Evolutionary conservation across 306 rosid genomes (phyloP).

Genomic region (Lagenaria siceraria): DNA sequence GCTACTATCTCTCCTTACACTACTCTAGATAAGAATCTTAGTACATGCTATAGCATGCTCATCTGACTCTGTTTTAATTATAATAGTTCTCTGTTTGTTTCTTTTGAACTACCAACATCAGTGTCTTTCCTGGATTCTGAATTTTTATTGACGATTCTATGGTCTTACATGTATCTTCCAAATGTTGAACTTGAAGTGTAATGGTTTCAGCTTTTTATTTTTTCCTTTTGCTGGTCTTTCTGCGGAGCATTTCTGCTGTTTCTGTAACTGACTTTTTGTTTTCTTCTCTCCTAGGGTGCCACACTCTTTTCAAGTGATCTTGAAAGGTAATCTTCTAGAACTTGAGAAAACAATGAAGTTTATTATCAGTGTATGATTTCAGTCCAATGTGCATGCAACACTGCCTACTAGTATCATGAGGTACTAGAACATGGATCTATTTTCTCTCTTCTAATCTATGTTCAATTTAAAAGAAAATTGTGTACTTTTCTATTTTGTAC

Average conservation of each 20-base stretch:
- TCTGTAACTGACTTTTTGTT: conserved; percentile 3
- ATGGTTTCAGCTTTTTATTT: neutral
- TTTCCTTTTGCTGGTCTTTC: neutral
- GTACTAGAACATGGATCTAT: neutral
- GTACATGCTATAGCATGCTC: neutral
- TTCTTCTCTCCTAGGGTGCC: conserved; percentile 40
- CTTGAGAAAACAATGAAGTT: neutral
- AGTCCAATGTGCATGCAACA: neutral
- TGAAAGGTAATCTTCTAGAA: conserved; percentile 46
- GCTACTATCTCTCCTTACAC: neutral
- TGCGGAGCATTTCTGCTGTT: neutral
- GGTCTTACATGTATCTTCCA: neutral
- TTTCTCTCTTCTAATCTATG: neutral
- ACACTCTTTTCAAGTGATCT: conserved; percentile 67
- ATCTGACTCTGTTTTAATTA: neutral
- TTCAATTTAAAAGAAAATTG: neutral
- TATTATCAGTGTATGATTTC: neutral
- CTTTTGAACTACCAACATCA: neutral
- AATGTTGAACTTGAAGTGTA: too few relatives aligned
- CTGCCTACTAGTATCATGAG: neutral
- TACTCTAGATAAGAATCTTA: neutral
- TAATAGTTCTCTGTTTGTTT: neutral
- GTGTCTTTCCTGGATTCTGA: neutral
- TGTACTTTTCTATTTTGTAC: neutral
- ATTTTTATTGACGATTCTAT: neutral